A percentile compares a stretch with the other conserved stretches of the same genome.
Conservation (phyloP, 2,329 filamentous ascomycete species). For the Cadophora luteo-olivacea region DNA sequence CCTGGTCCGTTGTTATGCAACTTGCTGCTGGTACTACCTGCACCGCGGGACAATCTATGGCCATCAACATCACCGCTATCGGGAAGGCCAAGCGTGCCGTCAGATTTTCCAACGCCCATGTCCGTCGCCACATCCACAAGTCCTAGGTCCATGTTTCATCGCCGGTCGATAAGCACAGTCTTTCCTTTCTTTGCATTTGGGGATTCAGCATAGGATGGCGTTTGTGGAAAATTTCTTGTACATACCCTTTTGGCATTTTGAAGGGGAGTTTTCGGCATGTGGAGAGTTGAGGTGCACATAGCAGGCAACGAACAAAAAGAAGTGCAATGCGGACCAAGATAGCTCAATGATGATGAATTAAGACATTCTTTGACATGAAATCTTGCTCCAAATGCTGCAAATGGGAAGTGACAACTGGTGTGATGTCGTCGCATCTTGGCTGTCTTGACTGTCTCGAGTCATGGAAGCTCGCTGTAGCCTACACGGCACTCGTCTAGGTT, state of each 20-base stretch:
- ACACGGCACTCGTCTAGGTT: too few relatives aligned
- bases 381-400: background rate
- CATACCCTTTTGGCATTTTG: slow-evolving; percentile 14
- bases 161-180: slow-evolving; percentile 37
- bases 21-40: slow-evolving; percentile 57
- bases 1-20: slow-evolving; percentile 53
- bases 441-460: background rate
- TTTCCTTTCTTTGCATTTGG: slow-evolving; percentile 31
- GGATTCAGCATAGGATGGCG: slow-evolving; percentile 25
- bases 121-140: slow-evolving; percentile 37
- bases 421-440: background rate
- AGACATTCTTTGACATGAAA: slow-evolving; percentile 18
- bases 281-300: slow-evolving; percentile 7
- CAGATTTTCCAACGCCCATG: slow-evolving; percentile 39
- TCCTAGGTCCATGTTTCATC: slow-evolving; percentile 28
- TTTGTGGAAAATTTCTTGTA: slow-evolving; percentile 35
- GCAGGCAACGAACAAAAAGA: slow-evolving; percentile 3
- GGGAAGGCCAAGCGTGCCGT: slow-evolving; percentile 36
- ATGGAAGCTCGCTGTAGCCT: background rate
- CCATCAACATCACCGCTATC: slow-evolving; percentile 48
- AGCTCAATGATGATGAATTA: slow-evolving; percentile 4
- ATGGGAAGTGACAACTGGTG: background rate
- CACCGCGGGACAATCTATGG: slow-evolving; percentile 48
- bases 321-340: background rate
- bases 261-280: background rate